phyloP scores from a whole-genome alignment of 2,329 filamentous ascomycete genomes.

The Colletotrichum paranaense region DNA sequence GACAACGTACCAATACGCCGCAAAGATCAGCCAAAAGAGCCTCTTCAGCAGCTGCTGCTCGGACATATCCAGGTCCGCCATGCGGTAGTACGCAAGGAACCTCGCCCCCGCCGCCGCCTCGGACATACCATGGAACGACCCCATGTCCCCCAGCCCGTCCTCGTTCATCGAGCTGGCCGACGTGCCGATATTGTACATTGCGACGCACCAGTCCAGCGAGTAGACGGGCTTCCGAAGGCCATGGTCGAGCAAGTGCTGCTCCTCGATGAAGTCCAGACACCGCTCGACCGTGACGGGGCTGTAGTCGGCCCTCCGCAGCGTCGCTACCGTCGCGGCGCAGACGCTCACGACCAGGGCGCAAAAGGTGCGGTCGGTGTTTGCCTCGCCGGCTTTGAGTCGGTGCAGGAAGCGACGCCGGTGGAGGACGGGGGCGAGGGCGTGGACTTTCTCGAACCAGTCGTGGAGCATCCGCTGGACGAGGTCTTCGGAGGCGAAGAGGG shows the following conservation, averaged over 20 bases:
- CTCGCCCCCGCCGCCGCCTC: constrained; percentile 44
- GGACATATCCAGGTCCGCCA: constrained; percentile 38
- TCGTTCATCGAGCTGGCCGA: constrained; percentile 38
- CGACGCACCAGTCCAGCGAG: constrained; percentile 48
- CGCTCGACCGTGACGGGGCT: constrained; percentile 41
- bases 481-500: constrained; percentile 26
- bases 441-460: constrained; percentile 50
- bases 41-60: constrained; percentile 47
- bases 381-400: constrained; percentile 41
- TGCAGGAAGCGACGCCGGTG: constrained; percentile 45
- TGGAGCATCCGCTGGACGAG: constrained; percentile 40
- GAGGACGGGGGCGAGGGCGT: constrained; percentile 48
- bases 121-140: constrained; percentile 37
- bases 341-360: constrained; percentile 48
- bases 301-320: constrained; percentile 43
- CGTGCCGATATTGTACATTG: constrained; percentile 48
- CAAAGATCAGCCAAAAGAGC: constrained; percentile 49
- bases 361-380: constrained; percentile 42
- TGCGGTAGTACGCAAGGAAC: constrained; percentile 44
- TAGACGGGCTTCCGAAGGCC: constrained; percentile 36
- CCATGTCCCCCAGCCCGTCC: constrained; percentile 31
- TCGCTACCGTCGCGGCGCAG: constrained; percentile 48
- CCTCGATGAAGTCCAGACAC: constrained; percentile 44
- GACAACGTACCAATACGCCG: constrained; percentile 24
- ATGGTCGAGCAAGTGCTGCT: constrained; percentile 40